A percentile compares a stretch with the other conserved stretches of the same genome.
phyloP scores from a whole-genome alignment of 106 monocot genomes.

The Hemerocallis citrina region DNA sequence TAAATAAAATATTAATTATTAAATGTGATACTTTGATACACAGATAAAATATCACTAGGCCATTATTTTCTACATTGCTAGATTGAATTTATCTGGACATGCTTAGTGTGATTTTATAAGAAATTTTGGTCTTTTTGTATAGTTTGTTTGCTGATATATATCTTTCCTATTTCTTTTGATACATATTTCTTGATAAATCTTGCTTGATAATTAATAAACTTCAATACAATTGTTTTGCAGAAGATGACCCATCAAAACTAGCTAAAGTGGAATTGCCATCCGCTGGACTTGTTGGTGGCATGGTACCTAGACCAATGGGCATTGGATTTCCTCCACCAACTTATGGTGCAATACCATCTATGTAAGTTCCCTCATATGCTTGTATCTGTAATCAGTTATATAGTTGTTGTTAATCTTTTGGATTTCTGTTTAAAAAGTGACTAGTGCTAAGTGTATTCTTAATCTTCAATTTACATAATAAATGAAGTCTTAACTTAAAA shows the following conservation, averaged over 20 bases:
- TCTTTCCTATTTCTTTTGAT: not conserved
- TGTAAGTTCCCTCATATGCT: constrained; percentile 29
- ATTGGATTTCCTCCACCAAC: constrained; percentile 41
- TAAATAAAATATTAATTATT: too few species aligned
- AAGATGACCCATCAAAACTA: constrained; percentile 52
- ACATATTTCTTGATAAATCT: too few species aligned
- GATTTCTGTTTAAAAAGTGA: not conserved
- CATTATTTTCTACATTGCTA: too few species aligned
- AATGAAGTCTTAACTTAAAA: not conserved
- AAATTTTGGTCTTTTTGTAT: not conserved
- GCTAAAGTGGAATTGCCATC: constrained; percentile 55
- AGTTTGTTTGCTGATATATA: not conserved
- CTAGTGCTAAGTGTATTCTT: not conserved
- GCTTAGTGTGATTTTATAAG: not conserved
- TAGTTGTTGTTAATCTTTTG: not conserved
- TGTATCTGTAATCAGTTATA: not conserved
- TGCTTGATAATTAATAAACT: constrained; percentile 5
- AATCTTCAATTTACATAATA: not conserved
- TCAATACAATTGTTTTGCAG: constrained; percentile 25
- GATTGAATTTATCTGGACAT: too few species aligned
- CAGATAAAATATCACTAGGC: too few species aligned
- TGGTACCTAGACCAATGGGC: constrained; percentile 44
- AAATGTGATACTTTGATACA: too few species aligned
- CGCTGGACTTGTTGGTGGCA: constrained; percentile 22
- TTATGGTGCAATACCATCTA: constrained; percentile 52